phyloP scores from a whole-genome alignment of 768 basidiomycete species.

The Psilocybe cubensis region DNA sequence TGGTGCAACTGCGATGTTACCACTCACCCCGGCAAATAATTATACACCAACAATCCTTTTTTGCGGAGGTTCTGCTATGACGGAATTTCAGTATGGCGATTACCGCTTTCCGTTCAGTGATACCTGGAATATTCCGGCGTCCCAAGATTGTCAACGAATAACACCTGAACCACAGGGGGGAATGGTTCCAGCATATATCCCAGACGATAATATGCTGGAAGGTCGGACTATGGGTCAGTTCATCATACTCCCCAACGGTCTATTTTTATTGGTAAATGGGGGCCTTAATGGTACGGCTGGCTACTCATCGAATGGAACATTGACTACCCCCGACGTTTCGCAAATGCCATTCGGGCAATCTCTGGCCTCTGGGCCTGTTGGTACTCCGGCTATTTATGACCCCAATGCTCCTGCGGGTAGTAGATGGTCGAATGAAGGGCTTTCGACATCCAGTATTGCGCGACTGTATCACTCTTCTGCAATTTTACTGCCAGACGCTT shows the following conservation, averaged over 20 bases:
- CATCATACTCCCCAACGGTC: slow-evolving; percentile 79
- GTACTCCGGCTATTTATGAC: slow-evolving; percentile 84
- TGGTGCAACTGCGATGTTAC: slow-evolving; percentile 87
- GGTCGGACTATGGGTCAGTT: slow-evolving; percentile 93
- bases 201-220: slow-evolving; percentile 78
- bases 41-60: slow-evolving; percentile 86
- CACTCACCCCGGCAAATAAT: slow-evolving; percentile 87
- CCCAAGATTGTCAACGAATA: slow-evolving; percentile 77
- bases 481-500: slow-evolving; percentile 86
- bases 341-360: slow-evolving; percentile 75
- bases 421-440: slow-evolving; percentile 73
- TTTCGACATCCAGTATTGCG: slow-evolving; percentile 65
- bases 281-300: slow-evolving; percentile 88
- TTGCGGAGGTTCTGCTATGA: slow-evolving; percentile 88
- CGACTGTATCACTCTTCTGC: slow-evolving; percentile 93
- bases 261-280: slow-evolving; percentile 82
- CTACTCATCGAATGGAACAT: slow-evolving; percentile 60
- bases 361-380: slow-evolving; percentile 79
- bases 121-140: slow-evolving; percentile 74
- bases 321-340: slow-evolving; percentile 43
- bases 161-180: slow-evolving; percentile 84
- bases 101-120: slow-evolving; percentile 75
- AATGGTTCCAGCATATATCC: slow-evolving; percentile 56
- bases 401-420: slow-evolving; percentile 70
- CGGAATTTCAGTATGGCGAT: slow-evolving; percentile 73